A percentile compares a stretch with the other conserved stretches of the same genome.
phyloP scores from a whole-genome alignment of 345 rosid species.

The Linum usitatissimum region DNA sequence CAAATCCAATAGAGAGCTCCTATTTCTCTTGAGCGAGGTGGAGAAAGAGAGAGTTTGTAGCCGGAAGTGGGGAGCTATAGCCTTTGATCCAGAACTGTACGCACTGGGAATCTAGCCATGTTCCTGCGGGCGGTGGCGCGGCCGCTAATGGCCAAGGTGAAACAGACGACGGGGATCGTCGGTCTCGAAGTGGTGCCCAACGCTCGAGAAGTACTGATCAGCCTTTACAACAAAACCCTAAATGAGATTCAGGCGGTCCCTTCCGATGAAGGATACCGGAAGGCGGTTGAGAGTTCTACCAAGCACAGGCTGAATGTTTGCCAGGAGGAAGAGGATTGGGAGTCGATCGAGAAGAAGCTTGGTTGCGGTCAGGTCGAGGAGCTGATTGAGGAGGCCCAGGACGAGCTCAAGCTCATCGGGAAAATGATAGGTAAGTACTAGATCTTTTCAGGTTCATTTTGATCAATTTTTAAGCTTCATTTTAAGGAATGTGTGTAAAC shows the following conservation, averaged over 20 bases:
- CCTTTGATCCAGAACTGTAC: background rate
- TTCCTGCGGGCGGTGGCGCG: constrained; percentile 68
- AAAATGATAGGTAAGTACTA: constrained; percentile 82
- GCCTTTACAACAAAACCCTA: constrained; percentile 76
- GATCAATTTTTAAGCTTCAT: no score
- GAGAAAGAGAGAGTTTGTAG: background rate
- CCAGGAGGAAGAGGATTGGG: constrained; percentile 82
- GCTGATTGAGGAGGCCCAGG: constrained; percentile 92
- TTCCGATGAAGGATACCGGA: constrained; percentile 90
- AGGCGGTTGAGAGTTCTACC: constrained; percentile 88
- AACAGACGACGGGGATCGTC: constrained; percentile 89
- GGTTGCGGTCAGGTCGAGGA: constrained; percentile 99
- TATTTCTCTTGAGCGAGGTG: background rate
- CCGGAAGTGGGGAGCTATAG: background rate
- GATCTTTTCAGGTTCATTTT: background rate
- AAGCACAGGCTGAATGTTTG: constrained; percentile 65
- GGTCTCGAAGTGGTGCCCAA: constrained; percentile 94
- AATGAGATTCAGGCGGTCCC: constrained; percentile 93
- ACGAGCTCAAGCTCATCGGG: constrained; percentile 80
- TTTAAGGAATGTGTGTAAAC: no score
- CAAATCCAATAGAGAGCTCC: background rate
- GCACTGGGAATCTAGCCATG: constrained; percentile 24
- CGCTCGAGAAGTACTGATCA: constrained; percentile 69
- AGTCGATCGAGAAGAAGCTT: constrained; percentile 66
- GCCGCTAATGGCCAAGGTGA: constrained; percentile 84